Conservation (phyloP, 2,329 filamentous ascomycete species). For the Talaromyces albobiverticillius region DNA sequence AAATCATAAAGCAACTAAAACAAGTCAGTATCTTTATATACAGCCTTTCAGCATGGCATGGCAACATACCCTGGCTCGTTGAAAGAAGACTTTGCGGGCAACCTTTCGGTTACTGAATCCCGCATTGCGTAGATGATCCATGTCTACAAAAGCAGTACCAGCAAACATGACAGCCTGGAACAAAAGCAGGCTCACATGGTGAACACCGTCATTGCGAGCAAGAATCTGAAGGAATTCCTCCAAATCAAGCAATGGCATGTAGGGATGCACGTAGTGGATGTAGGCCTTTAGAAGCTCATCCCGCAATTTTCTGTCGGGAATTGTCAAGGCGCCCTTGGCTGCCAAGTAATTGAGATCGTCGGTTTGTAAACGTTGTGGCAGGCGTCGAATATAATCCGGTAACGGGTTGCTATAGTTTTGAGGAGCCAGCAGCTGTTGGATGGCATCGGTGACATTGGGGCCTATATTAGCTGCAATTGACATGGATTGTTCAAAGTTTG, state of each 20-base stretch:
- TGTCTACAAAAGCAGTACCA: conserved; percentile 82
- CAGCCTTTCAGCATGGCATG: too few relatives aligned
- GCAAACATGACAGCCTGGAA: conserved; percentile 97
- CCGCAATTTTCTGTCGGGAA: conserved; percentile 68
- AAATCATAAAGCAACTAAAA: conserved; percentile 73
- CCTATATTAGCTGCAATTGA: conserved; percentile 28
- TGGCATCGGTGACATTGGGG: conserved; percentile 31
- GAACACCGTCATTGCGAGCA: conserved; percentile 65
- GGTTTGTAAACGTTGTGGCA: conserved; percentile 71
- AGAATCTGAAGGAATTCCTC: conserved; percentile 58
- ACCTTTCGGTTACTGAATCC: conserved; percentile 76
- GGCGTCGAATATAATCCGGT: conserved; percentile 71
- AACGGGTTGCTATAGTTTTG: conserved; percentile 42
- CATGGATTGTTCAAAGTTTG: conserved; percentile 35
- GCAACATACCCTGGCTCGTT: conserved; percentile 71
- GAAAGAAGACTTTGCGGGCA: conserved; percentile 84
- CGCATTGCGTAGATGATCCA: conserved; percentile 69
- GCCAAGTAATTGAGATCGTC: conserved; percentile 83
- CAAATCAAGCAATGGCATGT: conserved; percentile 80
- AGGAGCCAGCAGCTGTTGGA: conserved; percentile 37
- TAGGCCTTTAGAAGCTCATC: conserved; percentile 80
- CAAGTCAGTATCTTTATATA: background rate
- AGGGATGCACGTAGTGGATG: conserved; percentile 86
- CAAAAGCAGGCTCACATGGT: conserved; percentile 75
- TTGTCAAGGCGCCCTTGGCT: conserved; percentile 76